Base-by-base conservation (phyloP, 2,329 filamentous ascomycete species). In the Cercospora brassicicola region DNA sequence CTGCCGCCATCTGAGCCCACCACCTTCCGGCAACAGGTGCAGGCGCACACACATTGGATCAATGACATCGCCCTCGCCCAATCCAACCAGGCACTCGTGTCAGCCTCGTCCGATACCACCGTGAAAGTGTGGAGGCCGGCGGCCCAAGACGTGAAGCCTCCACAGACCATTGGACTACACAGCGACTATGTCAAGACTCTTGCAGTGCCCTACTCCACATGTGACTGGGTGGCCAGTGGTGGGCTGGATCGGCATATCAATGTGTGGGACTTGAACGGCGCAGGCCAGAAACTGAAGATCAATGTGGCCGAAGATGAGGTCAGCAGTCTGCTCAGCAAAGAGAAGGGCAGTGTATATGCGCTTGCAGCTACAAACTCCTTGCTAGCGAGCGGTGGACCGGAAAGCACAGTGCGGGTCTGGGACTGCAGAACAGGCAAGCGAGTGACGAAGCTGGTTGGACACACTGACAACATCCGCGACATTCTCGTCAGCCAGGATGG, bases 111-210 rank as follows among this genome's bases (percentile, higher is more conserved):
- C n/a, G 94, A 97, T 79, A 89, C 95, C 69, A 93, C 93, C 8
- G 93, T 97, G 78, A 95, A 96, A 80, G 82, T 96, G 75, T 97
- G 94, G 95, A 88, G 94, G 65, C 94, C 94, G 26, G 82, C 85
- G 15, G 87, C 87, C 57, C 83, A 87, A 65, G 87, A 88, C 59
- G 81, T 82, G 26, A 85, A 90, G 60, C 88, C 90, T 9, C 90
- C 92, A 4, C 86, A 88, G 71, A 93, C 92, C 51, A 94, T 99
- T 76, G 95, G 95, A 71, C 89, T 94, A 75, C 95, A 99, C 80
- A 90, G 90, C 75, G 95, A 99, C 83, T 99, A 98, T 78, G 94
- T 97, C 77, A 99, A 98, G 81, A 94, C 93, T 73, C 86, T 99
- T 42, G 92, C 94, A 18, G 91, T 92, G 7, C 92, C 94, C 53